Evolutionary conservation across 176 grass and related monocot species (phyloP).

Genomic region (Zea mays): Zm-B73-REFERENCE-NAM-5.0 NC_050104.1:145853501-145854000

Average conservation of each 20-base stretch:
- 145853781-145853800: background rate
- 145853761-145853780: background rate
- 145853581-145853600: background rate
- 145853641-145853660: background rate
- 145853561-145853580: constrained; percentile 10
- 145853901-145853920: constrained; percentile 13
- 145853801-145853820: background rate
- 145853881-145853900: constrained; percentile 4
- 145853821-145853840: background rate
- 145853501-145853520: background rate
- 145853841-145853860: constrained; percentile 16
- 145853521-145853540: background rate
- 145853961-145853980: background rate
- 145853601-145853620: background rate
- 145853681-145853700: background rate
- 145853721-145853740: background rate
- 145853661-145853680: background rate
- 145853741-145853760: background rate
- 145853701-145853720: background rate
- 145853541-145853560: background rate
- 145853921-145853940: background rate
- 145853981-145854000: constrained; percentile 12
- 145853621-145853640: background rate
- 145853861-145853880: background rate
- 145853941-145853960: background rate